Evolutionary conservation across 208 protist species (phyloP).

Genomic region (Leishmania mexicana): DNA sequence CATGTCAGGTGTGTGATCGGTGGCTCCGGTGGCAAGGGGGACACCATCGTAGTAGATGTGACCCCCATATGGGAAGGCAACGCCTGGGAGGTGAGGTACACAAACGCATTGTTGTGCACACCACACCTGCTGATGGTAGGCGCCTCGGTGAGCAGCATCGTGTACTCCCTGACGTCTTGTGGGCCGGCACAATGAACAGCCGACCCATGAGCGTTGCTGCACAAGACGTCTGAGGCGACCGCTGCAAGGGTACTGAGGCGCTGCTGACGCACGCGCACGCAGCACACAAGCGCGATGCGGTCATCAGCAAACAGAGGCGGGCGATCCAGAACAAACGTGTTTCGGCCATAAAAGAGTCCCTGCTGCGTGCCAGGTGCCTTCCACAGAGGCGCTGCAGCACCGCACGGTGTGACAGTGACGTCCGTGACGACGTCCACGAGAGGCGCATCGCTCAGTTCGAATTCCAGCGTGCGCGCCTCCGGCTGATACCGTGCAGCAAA

Average conservation of each 20-base stretch:
- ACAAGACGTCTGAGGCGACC: constrained; percentile 1
- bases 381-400: constrained; percentile 1
- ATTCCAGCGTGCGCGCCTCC: constrained; percentile 16
- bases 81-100: constrained; percentile 6
- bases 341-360: constrained; percentile 32
- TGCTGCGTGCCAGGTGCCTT: background rate
- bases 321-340: constrained; percentile 26
- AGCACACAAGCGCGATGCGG: constrained; percentile 2
- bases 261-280: constrained; percentile 20
- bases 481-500: constrained; percentile 23
- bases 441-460: constrained; percentile 21
- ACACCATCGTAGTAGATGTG: background rate
- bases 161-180: background rate
- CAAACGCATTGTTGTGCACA: background rate
- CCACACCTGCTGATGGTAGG: background rate
- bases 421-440: constrained; percentile 21
- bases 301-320: constrained; percentile 15
- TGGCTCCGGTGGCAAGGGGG: background rate
- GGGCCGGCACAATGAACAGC: background rate
- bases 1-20: background rate
- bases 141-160: constrained; percentile 4
- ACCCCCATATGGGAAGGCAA: background rate
- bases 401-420: constrained; percentile 5
- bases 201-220: background rate
- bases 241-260: background rate